phyloP scores from a whole-genome alignment of 139 green algal species.

The Pycnococcus provasolii region DNA sequence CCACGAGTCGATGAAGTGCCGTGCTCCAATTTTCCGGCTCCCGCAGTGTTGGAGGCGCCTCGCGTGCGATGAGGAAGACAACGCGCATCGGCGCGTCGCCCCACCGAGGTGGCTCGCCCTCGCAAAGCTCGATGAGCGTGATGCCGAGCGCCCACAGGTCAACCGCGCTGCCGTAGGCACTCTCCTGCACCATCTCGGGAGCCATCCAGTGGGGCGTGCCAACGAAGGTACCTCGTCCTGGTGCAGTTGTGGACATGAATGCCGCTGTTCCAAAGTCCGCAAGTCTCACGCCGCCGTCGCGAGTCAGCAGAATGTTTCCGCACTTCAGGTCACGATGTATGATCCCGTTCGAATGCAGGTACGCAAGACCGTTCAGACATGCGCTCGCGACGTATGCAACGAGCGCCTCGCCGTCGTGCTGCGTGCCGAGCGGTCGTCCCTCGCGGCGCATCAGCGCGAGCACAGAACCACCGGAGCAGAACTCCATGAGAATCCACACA shows the following conservation, averaged over 20 bases:
- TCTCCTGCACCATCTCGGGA: conserved; percentile 83
- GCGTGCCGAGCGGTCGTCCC: no score
- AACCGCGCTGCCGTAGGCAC: conserved; percentile 83
- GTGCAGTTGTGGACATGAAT: not conserved
- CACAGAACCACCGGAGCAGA: no score
- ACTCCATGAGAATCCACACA: no score
- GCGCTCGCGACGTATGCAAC: conserved; percentile 48
- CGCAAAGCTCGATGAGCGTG: conserved; percentile 82
- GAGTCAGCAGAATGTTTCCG: conserved; percentile 85
- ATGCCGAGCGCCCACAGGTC: conserved; percentile 89
- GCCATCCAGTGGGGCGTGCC: conserved; percentile 84
- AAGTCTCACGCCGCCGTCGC: conserved; percentile 60
- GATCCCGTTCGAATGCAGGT: conserved; percentile 55
- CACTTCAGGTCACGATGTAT: conserved; percentile 94
- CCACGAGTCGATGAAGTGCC: no score
- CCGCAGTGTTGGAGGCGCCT: conserved; percentile 64
- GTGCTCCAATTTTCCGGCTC: conserved; percentile 35
- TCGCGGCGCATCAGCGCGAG: no score
- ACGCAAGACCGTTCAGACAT: conserved; percentile 69
- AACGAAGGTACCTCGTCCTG: not conserved
- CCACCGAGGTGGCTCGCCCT: conserved; percentile 67
- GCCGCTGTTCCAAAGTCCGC: conserved; percentile 53
- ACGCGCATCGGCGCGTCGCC: conserved; percentile 79
- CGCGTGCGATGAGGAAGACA: conserved; percentile 81
- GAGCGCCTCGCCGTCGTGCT: not conserved